Evolutionary conservation across 257 asterid genomes (phyloP).

Genomic region (Primulina eburnea): DNA sequence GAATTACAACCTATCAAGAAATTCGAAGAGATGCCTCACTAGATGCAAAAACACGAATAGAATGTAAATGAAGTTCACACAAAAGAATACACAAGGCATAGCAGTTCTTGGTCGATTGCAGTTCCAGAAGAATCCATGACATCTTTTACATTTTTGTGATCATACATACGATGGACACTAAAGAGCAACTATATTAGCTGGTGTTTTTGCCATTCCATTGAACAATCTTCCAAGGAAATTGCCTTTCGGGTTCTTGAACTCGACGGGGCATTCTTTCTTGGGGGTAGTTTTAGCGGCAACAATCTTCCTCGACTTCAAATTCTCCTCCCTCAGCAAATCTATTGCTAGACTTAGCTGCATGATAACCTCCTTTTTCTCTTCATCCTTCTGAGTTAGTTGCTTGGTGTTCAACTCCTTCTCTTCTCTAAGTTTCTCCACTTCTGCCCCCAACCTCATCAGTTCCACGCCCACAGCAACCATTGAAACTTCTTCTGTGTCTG

Average conservation of each 20-base stretch:
- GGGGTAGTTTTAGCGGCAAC: constrained; percentile 27
- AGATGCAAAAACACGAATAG: neutral
- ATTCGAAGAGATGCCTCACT: neutral
- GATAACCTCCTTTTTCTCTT: constrained; percentile 83
- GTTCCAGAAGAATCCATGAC: constrained; percentile 9
- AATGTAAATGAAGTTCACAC: constrained; percentile 16
- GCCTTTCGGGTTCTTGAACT: constrained; percentile 37
- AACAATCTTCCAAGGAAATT: constrained; percentile 62
- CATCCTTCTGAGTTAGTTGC: constrained; percentile 64
- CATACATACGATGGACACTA: constrained; percentile 10
- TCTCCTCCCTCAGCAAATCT: constrained; percentile 71
- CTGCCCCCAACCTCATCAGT: constrained; percentile 42
- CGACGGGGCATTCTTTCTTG: constrained; percentile 37
- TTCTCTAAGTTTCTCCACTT: constrained; percentile 51
- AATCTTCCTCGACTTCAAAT: constrained; percentile 43
- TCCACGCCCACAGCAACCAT: constrained; percentile 26
- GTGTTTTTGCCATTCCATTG: constrained; percentile 39
- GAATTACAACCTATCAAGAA: neutral
- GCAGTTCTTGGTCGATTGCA: constrained; percentile 11
- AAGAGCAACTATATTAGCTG: constrained; percentile 35
- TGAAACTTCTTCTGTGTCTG: constrained; percentile 30
- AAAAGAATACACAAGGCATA: constrained; percentile 30
- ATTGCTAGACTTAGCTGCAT: constrained; percentile 72
- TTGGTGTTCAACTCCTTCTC: constrained; percentile 50
- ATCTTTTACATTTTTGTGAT: constrained; percentile 8